phyloP scores from a whole-genome alignment of 768 basidiomycete genomes.

The Lactifluus hygrophoroides region DNA sequence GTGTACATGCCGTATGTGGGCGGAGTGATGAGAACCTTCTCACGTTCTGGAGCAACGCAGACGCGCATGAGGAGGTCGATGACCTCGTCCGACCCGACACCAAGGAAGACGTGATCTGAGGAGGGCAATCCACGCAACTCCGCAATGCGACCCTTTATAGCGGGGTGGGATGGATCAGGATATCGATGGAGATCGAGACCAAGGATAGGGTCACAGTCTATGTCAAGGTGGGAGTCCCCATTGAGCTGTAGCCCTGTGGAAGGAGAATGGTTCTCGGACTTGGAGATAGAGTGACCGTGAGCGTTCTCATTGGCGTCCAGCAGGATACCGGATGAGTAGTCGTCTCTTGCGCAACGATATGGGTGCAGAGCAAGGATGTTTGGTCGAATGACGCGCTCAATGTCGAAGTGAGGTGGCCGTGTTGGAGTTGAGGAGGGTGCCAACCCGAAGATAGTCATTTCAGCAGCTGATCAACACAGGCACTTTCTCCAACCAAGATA shows the following conservation, averaged over 20 bases:
- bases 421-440: constrained; percentile 33
- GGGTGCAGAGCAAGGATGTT: constrained; percentile 90
- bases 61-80: constrained; percentile 92
- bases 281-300: constrained; percentile 68
- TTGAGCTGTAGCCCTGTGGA: constrained; percentile 20
- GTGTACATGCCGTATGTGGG: constrained; percentile 98
- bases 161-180: constrained; percentile 82
- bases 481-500: too few relatives aligned
- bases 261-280: not conserved
- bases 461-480: too few relatives aligned
- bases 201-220: constrained; percentile 29
- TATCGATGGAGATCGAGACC: constrained; percentile 74
- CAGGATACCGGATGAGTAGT: constrained; percentile 85
- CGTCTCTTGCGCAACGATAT: constrained; percentile 93
- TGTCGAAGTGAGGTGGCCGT: constrained; percentile 73
- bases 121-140: constrained; percentile 59
- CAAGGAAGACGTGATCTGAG: constrained; percentile 68
- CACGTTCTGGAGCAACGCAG: constrained; percentile 64
- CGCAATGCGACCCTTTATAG: constrained; percentile 71
- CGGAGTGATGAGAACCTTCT: constrained; percentile 82
- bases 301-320: constrained; percentile 98
- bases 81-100: constrained; percentile 94
- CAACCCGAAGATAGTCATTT: constrained; percentile 62
- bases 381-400: constrained; percentile 79
- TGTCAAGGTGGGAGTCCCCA: constrained; percentile 24